Evolutionary conservation across 495 filamentous ascomycete genomes (phyloP).

Genomic region (Bathelium albidoporum): DNA sequence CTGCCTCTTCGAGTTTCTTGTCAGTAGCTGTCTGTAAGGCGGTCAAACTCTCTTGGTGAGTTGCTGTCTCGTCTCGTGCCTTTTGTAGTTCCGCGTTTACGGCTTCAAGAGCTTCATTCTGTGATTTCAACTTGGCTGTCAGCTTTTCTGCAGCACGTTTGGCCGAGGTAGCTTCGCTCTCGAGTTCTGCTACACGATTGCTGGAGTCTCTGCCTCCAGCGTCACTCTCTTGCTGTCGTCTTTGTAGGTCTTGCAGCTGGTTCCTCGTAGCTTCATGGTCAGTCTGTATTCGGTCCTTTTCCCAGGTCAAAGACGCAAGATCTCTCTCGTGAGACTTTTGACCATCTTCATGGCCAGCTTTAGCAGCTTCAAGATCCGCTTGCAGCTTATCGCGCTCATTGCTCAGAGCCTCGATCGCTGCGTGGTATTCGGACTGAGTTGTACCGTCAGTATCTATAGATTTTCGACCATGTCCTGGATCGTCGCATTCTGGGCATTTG

Average conservation of each 20-base stretch:
- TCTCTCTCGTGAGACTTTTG: background rate
- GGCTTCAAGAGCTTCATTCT: background rate
- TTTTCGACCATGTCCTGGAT: background rate
- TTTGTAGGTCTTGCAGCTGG: background rate
- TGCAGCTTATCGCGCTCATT: background rate
- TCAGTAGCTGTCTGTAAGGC: background rate
- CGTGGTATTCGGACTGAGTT: background rate
- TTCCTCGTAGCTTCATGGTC: background rate
- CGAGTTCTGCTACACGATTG: background rate
- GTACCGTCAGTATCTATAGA: background rate
- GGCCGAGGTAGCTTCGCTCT: background rate
- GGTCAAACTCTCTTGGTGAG: background rate
- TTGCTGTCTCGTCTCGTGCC: background rate
- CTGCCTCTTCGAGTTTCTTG: slow-evolving; percentile 4
- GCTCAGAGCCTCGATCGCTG: background rate
- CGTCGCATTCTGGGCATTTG: background rate
- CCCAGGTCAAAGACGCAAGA: background rate
- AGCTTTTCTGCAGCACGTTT: background rate
- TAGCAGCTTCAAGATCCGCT: background rate
- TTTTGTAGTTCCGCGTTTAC: background rate
- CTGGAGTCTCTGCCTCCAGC: background rate
- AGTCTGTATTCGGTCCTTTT: background rate
- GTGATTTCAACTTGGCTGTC: background rate
- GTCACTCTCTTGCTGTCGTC: background rate
- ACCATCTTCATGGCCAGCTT: background rate